Evolutionary conservation across 257 asterid genomes (phyloP).

Genomic region (Buddleja alternifolia): DNA sequence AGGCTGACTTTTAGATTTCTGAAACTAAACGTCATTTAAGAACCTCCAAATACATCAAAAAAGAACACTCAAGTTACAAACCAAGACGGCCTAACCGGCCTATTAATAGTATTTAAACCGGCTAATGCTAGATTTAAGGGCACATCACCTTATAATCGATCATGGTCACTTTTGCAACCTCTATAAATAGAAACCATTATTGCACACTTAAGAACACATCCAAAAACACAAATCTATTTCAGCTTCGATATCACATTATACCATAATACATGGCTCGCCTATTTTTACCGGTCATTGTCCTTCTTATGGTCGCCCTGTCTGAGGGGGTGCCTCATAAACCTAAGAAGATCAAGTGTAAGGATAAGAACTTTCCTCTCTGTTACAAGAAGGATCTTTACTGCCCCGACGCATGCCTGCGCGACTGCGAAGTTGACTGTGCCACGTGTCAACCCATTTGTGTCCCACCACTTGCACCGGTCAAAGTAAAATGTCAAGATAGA

Average conservation of each 20-base stretch:
- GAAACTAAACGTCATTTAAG: neutral
- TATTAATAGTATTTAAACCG: neutral
- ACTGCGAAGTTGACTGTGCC: slow-evolving; percentile 51
- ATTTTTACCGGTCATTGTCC: slow-evolving; percentile 34
- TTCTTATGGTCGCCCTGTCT: slow-evolving; percentile 37
- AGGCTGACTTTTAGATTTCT: slow-evolving; percentile 20
- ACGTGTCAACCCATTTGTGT: slow-evolving; percentile 52
- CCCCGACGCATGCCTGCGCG: slow-evolving; percentile 49
- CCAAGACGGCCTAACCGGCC: neutral
- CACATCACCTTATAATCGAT: slow-evolving; percentile 3
- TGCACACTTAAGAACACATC: slow-evolving; percentile 11
- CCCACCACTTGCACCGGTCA: slow-evolving; percentile 32
- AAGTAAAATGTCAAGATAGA: slow-evolving; percentile 36
- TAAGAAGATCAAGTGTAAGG: slow-evolving; percentile 55
- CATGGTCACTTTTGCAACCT: slow-evolving; percentile 1
- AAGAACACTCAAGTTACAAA: slow-evolving; percentile 24
- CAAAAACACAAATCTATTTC: neutral
- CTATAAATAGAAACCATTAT: slow-evolving; percentile 31
- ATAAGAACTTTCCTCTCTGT: slow-evolving; percentile 45
- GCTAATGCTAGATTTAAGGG: slow-evolving; percentile 36
- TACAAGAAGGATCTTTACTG: slow-evolving; percentile 43
- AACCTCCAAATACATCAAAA: slow-evolving; percentile 6
- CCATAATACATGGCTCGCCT: slow-evolving; percentile 36
- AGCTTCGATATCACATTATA: neutral
- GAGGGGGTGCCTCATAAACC: slow-evolving; percentile 43